Evolutionary conservation across 2,329 filamentous ascomycete genomes (phyloP), one percentile per base, ranked within the genome.

Genomic region (Coleophoma cylindrospora): DNA sequence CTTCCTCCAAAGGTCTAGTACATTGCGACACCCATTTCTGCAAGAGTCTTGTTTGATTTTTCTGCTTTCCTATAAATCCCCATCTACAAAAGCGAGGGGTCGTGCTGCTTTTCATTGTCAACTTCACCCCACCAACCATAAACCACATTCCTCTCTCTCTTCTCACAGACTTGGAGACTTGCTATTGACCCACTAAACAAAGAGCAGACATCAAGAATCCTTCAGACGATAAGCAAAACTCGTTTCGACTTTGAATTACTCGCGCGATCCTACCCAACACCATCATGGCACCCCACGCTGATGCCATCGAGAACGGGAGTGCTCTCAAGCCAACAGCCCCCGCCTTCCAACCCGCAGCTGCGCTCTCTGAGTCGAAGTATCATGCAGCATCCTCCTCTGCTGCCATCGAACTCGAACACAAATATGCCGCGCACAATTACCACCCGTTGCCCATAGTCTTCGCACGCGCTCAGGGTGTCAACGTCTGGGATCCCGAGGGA

Each of bases 341-440:
- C 33, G 51, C 63, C 19, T 65, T 65, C 53, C 61, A 64, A 43
- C 64, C 62, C 19, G 51, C 52, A 34, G 52, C 54, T 27, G 56
- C 53, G 33, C 54, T 60, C 15, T 48, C 59, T 49, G 57, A 58
- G 37, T 61, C 59, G 45, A 74, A 73, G 58, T 82, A 79, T 74
- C 94, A 96, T 73, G 80, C 90, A 49, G 68, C 87, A 17, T 91
- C 92, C 22, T 91, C 91, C 40, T 74, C 84, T 51, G 76, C 80
- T 61, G 92, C 94, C 61, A 95, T 96, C 68, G 74, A 83, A 48
- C 74, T 84, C 48, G 94, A 99, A 74, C 77, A 89, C 64, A 76
- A 88, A 66, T 92, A 82, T 69, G 94, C 94, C 45, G 94, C 94
- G 45, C 94, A 99, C 81, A 99, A 99, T 77, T 99, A 99, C 78